phyloP scores from a whole-genome alignment of 179 eudicot genomes.

The Patellifolia procumbens region DNA sequence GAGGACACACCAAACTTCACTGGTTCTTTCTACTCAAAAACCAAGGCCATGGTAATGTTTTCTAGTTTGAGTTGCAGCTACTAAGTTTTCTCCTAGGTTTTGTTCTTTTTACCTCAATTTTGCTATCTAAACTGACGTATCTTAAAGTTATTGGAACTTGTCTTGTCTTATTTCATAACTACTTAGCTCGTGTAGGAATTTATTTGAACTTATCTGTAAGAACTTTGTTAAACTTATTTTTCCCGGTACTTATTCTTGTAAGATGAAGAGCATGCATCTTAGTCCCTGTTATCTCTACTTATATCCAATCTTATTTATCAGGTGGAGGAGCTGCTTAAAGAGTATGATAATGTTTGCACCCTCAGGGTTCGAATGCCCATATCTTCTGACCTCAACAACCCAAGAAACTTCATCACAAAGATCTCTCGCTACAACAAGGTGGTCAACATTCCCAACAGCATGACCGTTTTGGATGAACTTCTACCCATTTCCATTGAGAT shows the following conservation, averaged over 20 bases:
- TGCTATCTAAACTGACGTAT: no score
- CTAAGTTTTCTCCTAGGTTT: no score
- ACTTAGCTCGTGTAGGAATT: no score
- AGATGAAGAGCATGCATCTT: no score
- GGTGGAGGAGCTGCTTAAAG: conserved; percentile 87
- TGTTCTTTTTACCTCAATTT: no score
- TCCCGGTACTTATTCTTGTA: no score
- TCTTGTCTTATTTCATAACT: neutral
- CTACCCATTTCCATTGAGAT: conserved; percentile 87
- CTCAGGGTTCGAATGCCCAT: conserved; percentile 93
- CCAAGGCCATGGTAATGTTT: conserved; percentile 86
- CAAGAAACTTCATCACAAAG: conserved; percentile 84
- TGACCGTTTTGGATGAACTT: conserved; percentile 88
- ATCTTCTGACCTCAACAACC: conserved; percentile 88
- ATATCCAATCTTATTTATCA: conserved; percentile 21
- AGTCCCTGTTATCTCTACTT: neutral
- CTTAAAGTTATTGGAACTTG: no score
- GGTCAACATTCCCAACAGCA: conserved; percentile 86
- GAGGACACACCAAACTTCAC: conserved; percentile 84
- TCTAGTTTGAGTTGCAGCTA: no score
- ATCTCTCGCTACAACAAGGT: conserved; percentile 73
- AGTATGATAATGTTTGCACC: conserved; percentile 88
- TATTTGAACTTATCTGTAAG: no score
- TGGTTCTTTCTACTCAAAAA: conserved; percentile 90
- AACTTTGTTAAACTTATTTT: no score